phyloP scores from a whole-genome alignment of 208 protist species.

The Crithidia mellificae region DNA sequence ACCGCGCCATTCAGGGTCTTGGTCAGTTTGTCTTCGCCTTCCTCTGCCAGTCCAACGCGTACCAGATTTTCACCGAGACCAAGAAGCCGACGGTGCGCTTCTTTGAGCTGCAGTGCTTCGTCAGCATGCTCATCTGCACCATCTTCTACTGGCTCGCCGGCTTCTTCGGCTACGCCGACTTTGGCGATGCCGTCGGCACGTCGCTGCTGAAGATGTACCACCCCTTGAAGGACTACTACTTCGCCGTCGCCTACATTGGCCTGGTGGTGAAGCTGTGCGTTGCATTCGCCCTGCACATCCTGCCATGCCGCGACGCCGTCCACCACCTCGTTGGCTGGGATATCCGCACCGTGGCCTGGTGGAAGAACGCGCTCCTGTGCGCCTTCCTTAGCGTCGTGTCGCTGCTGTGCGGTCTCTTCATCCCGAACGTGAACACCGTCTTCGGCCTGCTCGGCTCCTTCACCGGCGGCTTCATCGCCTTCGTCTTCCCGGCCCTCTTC shows the following conservation, averaged over 20 bases:
- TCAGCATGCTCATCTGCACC: slow-evolving; percentile 70
- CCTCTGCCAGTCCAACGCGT: slow-evolving; percentile 70
- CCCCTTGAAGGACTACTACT: slow-evolving; percentile 51
- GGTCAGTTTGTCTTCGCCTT: slow-evolving; percentile 70
- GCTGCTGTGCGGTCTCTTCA: slow-evolving; percentile 65
- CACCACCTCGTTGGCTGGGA: slow-evolving; percentile 63
- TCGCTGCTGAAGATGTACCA: slow-evolving; percentile 69
- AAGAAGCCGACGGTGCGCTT: slow-evolving; percentile 36
- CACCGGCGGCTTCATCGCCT: slow-evolving; percentile 60
- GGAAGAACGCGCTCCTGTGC: slow-evolving; percentile 56
- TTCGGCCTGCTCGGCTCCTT: slow-evolving; percentile 74
- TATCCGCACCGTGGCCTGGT: slow-evolving; percentile 52
- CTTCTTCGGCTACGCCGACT: slow-evolving; percentile 78
- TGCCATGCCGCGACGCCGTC: slow-evolving; percentile 64
- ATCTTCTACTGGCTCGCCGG: slow-evolving; percentile 72
- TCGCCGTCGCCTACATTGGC: slow-evolving; percentile 71
- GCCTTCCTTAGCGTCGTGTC: slow-evolving; percentile 40
- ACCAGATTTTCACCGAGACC: slow-evolving; percentile 64
- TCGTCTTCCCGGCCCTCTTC: slow-evolving; percentile 79
- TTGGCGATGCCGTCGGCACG: slow-evolving; percentile 38
- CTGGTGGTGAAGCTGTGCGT: slow-evolving; percentile 73
- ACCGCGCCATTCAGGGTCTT: slow-evolving; percentile 44
- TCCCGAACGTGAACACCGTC: slow-evolving; percentile 74
- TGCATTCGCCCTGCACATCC: slow-evolving; percentile 69
- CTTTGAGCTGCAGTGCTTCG: slow-evolving; percentile 47